These are phyloP conservation scores for Melaleuca quinquenervia DNA, from an alignment of 345 rosid genomes.

Conservation along the genomic window DNA sequence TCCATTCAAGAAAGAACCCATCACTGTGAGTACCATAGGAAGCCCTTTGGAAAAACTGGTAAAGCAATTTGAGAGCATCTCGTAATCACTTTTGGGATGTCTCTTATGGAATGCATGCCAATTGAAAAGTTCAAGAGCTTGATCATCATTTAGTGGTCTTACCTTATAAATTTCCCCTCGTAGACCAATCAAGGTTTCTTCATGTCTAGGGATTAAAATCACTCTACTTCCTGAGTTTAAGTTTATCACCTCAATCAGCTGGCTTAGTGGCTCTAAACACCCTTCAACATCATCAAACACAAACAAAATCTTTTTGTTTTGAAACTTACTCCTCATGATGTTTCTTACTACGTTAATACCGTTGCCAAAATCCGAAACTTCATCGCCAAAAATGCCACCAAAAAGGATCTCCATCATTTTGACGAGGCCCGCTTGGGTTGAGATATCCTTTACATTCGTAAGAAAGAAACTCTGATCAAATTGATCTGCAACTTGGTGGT, in stretches of 20 bases:
- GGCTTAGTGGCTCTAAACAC: neutral
- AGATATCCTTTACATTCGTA: neutral
- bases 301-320: neutral
- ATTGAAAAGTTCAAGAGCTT: neutral
- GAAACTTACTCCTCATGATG: neutral
- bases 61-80: neutral
- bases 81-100: neutral
- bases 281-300: neutral
- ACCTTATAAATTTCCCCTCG: neutral
- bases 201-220: neutral
- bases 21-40: neutral
- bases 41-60: neutral
- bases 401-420: neutral
- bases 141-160: neutral
- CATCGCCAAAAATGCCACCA: neutral
- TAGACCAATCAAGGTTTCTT: neutral
- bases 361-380: neutral
- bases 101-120: neutral
- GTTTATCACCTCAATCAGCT: neutral
- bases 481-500: neutral
- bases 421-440: neutral
- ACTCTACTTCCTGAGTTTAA: neutral
- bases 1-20: neutral
- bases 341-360: neutral
- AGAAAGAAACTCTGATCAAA: neutral